These are phyloP conservation scores for Crucibulum parvulum DNA, from an alignment of 1,284 basidiomycete species.

Conservation along the genomic window DNA sequence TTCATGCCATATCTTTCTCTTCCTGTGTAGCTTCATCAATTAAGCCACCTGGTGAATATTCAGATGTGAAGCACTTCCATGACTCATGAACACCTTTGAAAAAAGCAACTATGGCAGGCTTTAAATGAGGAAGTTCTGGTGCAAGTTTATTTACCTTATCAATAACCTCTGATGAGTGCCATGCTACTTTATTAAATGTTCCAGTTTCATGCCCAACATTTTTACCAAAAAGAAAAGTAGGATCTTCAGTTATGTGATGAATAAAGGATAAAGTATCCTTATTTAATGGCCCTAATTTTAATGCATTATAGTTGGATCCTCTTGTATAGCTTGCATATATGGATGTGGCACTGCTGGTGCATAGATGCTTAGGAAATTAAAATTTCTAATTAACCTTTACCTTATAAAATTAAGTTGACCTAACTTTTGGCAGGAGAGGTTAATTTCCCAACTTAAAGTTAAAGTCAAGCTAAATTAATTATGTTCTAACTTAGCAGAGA, in stretches of 20 bases:
- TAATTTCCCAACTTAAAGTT: no score
- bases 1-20: slow-evolving; percentile 29
- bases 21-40: slow-evolving; percentile 33
- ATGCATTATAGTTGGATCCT: slow-evolving; percentile 16
- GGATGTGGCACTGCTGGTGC: slow-evolving; percentile 31
- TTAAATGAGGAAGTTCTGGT: slow-evolving; percentile 24
- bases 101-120: slow-evolving; percentile 24
- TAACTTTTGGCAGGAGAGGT: neutral
- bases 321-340: slow-evolving; percentile 32
- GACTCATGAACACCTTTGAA: slow-evolving; percentile 31
- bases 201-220: slow-evolving; percentile 9
- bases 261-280: slow-evolving; percentile 13
- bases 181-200: slow-evolving; percentile 23
- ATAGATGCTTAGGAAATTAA: no score
- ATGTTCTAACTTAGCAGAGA: no score
- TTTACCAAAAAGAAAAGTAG: slow-evolving; percentile 21
- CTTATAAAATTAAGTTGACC: no score
- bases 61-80: slow-evolving; percentile 37
- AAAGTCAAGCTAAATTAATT: no score
- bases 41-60: slow-evolving; percentile 37
- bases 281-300: slow-evolving; percentile 33
- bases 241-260: slow-evolving; percentile 24
- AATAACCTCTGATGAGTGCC: slow-evolving; percentile 21
- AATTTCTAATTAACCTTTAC: no score
- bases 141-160: slow-evolving; percentile 9